A percentile compares a stretch with the other conserved stretches of the same genome.
phyloP scores from a whole-genome alignment of 768 basidiomycete species.

The Chalciporus sphaerocephalus region DNA sequence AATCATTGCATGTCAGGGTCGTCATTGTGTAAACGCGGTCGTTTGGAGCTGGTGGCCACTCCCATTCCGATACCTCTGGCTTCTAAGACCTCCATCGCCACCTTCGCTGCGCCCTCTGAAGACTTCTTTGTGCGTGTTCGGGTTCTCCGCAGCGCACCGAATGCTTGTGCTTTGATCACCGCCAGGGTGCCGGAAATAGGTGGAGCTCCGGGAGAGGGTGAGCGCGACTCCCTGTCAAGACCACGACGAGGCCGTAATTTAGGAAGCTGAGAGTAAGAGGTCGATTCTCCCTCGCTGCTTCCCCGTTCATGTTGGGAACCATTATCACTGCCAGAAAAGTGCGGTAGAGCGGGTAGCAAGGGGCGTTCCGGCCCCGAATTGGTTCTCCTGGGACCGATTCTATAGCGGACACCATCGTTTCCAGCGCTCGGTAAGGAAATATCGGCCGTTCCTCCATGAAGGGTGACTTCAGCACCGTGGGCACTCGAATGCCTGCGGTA shows the following conservation, averaged over 20 bases:
- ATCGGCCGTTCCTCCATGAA: constrained; percentile 72
- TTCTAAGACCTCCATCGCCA: constrained; percentile 78
- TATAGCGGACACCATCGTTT: constrained; percentile 58
- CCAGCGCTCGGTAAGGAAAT: constrained; percentile 52
- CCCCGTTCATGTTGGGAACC: constrained; percentile 49
- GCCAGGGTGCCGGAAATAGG: constrained; percentile 76
- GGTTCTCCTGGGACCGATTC: constrained; percentile 46
- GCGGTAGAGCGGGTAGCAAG: constrained; percentile 43
- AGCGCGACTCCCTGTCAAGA: constrained; percentile 43
- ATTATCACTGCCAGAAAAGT: constrained; percentile 49
- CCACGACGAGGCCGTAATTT: constrained; percentile 48
- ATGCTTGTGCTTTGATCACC: constrained; percentile 88
- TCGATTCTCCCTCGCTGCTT: constrained; percentile 55
- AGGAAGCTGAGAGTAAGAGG: constrained; percentile 36
- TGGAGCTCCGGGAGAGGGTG: constrained; percentile 44
- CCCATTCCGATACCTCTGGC: constrained; percentile 67
- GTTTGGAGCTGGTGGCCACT: constrained; percentile 34
- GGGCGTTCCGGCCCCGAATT: constrained; percentile 48
- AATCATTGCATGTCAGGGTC: constrained; percentile 44
- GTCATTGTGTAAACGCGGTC: constrained; percentile 48
- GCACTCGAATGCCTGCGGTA: constrained; percentile 55
- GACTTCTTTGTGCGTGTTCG: constrained; percentile 69
- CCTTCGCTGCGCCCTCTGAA: constrained; percentile 65
- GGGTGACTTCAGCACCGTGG: constrained; percentile 57
- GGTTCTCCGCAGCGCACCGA: constrained; percentile 78